Evolutionary conservation across 768 basidiomycete species (phyloP).

Genomic region (Podaxis sp.): DNA sequence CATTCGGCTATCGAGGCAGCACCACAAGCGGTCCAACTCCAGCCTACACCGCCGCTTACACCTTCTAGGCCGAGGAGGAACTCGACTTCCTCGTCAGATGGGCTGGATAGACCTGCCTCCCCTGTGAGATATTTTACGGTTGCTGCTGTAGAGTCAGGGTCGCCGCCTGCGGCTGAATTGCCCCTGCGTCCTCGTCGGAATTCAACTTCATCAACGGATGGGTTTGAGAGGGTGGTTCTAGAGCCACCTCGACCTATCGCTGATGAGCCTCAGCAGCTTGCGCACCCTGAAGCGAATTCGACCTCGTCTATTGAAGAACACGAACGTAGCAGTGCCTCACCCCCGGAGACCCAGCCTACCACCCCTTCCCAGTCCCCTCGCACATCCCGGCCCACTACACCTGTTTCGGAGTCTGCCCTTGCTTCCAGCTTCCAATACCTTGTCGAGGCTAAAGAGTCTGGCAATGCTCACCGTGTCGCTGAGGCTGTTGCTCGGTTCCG

Average conservation of each 20-base stretch:
- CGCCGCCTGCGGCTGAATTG: slow-evolving; percentile 5
- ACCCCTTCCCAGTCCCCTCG: slow-evolving; percentile 1
- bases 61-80: slow-evolving; percentile 13
- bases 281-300: slow-evolving; percentile 5
- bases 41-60: not conserved
- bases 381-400: not conserved
- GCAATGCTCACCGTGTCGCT: slow-evolving; percentile 20
- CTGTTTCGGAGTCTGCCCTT: not conserved
- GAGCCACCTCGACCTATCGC: slow-evolving; percentile 9
- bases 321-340: not conserved
- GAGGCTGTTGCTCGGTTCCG: slow-evolving; percentile 34
- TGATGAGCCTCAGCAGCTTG: not conserved
- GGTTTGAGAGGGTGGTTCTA: not conserved
- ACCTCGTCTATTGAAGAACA: not conserved
- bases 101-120: slow-evolving; percentile 1
- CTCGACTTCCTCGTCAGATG: slow-evolving; percentile 11
- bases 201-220: slow-evolving; percentile 1
- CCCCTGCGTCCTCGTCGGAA: slow-evolving; percentile 13
- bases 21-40: slow-evolving; percentile 12
- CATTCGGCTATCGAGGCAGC: slow-evolving; percentile 47
- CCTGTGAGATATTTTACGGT: slow-evolving; percentile 10
- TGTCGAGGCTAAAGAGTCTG: slow-evolving; percentile 8
- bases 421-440: not conserved
- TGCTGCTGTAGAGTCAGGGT: not conserved
- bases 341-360: not conserved